Evolutionary conservation across 495 filamentous ascomycete species (phyloP), one percentile per base, ranked within the genome.

Genomic region (Venustampulla echinocandica): DNA sequence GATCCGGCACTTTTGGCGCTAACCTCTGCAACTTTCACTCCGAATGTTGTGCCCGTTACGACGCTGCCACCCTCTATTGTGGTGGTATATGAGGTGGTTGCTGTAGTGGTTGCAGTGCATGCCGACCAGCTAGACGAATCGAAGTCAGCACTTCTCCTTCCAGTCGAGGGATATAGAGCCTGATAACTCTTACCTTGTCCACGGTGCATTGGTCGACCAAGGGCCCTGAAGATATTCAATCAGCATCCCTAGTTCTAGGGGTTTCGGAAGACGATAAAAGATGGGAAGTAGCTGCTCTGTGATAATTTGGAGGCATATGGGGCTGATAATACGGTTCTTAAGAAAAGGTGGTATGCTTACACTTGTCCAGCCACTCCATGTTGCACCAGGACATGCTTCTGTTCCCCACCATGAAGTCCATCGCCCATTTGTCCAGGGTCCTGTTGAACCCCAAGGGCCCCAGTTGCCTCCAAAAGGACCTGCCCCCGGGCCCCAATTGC

Each of bases 391-490:
- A 21, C 37, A 40, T 7, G n/a, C 37, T 2, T 5, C 5, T 18
- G 10, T 19, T 19, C 13, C 18, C 37, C 37, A 40, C 37, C 37
- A 40, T 5, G 13, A 19, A 14, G 37, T 40, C 37, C 37, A 40
- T 3, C 15, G n/a, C 3, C 37, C 37, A 3, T 14, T 11, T 19
- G 37, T 40, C 37, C 37, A 40, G 2, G 37, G 6, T 19, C 37
- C 37, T 21, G 37, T 19, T 19, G 37, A 40, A 18, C 37, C 37
- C 37, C 37, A 40, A 3, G 37, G 37, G 3, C 37, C 37, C 37
- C 37, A 40, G 22, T 19, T 19, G 19, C 37, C 37, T 40, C 37
- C 37, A 19, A 40, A 40, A 13, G 37, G 37, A 19, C 37, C 37
- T 10, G 11, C 6, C 15, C 37, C 37, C 6, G 37, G 37, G 4